Base-by-base conservation (phyloP, 2,329 filamentous ascomycete genomes). In the Beauveria sp. region DNA sequence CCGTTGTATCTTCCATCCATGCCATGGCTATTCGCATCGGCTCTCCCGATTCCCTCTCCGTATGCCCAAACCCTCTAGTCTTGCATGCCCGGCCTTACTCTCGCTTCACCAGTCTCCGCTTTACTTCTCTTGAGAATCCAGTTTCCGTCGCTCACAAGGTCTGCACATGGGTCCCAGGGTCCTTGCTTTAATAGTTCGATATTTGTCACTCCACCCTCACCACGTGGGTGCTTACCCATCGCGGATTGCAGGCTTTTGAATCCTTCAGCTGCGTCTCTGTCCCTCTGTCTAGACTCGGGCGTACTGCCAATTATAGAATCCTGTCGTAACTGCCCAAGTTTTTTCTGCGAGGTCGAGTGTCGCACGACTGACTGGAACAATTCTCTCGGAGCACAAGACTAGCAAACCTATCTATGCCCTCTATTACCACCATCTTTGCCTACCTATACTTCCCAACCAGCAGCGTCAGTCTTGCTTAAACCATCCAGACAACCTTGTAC, bases 171-270 rank as follows among this genome's bases (percentile, higher is more conserved):
- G 30, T 22, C 30, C 50, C 50, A 40, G 51, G 51, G 10, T 12
- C 55, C 16, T 55, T 46, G 20, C 16, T 26, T 26, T 16, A 18
- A 26, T 50, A 28, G 55, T 20, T 57, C 22, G 24, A 22, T 9
- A 48, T n/a, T 30, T n/a, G 3, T 16, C 46, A 44, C 47, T 52
- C 56, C 47, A 43, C 48, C 28, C 14, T 26, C 57, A 53, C 43
- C 57, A 59, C 57, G 57, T 59, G 57, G 57, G 57, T 9, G 57
- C 4, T 20, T 59, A 47, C 40, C 57, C 40, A 41, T 47, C 57
- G 40, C 57, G 48, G 48, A 52, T 59, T 59, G 47, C 56, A 46
- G 47, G 56, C 48, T 59, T 59, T 57, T n/a, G n/a, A n/a, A 1
- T 40, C 28, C 47, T 52, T 58, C 37, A 52, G 47, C 40, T 52